Evolutionary conservation across 2,329 filamentous ascomycete species (phyloP).

Genomic region (Trichoderma sp.): DNA sequence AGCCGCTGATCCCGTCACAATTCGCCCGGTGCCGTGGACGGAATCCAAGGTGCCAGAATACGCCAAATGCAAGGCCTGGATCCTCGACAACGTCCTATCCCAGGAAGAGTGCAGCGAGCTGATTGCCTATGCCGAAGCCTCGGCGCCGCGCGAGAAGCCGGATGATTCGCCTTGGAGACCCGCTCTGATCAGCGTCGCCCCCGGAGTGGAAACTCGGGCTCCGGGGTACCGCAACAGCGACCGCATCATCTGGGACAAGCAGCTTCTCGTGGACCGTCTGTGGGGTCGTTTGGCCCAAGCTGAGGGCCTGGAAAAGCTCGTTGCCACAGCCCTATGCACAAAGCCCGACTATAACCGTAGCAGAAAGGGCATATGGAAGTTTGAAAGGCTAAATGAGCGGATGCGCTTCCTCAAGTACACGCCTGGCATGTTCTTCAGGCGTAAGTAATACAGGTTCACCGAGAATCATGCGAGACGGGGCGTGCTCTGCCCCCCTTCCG

Average conservation of each 20-base stretch:
- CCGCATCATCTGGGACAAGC: constrained; percentile 72
- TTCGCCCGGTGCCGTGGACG: constrained; percentile 50
- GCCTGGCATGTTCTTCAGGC: constrained; percentile 68
- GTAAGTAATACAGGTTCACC: constrained; percentile 28
- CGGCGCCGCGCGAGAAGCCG: constrained; percentile 35
- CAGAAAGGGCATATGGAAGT: constrained; percentile 37
- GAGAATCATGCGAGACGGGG: not conserved
- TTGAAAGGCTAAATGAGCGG: constrained; percentile 62
- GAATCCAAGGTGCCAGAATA: constrained; percentile 50
- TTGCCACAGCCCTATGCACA: constrained; percentile 34
- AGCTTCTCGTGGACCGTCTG: constrained; percentile 58
- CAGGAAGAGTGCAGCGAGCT: constrained; percentile 57
- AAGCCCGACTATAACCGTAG: constrained; percentile 23
- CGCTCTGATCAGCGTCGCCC: constrained; percentile 65
- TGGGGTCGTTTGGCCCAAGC: constrained; percentile 55
- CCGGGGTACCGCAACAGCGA: constrained; percentile 64
- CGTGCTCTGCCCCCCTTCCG: not conserved
- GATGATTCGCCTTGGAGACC: constrained; percentile 54
- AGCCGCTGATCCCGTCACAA: constrained; percentile 40
- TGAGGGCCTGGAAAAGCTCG: constrained; percentile 39
- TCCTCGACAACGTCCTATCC: constrained; percentile 58
- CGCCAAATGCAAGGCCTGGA: constrained; percentile 49
- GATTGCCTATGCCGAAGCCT: constrained; percentile 49
- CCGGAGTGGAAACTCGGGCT: constrained; percentile 52
- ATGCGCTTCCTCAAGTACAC: constrained; percentile 74